phyloP scores from a whole-genome alignment of 2,329 filamentous ascomycete genomes.

The Botrytis tulipae region DNA sequence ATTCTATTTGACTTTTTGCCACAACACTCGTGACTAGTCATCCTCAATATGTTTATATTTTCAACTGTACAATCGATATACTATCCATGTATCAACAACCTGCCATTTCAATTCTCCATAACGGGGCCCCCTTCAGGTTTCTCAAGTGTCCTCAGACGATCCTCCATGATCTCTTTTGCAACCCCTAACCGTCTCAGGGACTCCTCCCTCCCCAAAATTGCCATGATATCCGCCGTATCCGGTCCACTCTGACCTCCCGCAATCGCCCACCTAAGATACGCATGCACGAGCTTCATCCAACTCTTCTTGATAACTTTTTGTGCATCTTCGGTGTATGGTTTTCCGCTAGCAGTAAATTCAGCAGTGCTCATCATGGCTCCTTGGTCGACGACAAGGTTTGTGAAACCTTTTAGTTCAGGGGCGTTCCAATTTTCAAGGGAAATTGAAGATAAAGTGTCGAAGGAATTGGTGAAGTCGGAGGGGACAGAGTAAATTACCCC shows the following conservation, averaged over 20 bases:
- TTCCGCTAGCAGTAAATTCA: constrained; percentile 1
- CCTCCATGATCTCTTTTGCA: constrained; percentile 26
- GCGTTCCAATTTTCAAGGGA: constrained; percentile 27
- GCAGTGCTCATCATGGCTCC: constrained; percentile 14
- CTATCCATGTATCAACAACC: neutral
- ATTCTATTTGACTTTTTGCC: neutral
- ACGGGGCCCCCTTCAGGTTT: neutral
- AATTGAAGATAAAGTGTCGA: constrained; percentile 24
- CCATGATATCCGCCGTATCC: constrained; percentile 52
- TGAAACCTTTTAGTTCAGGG: constrained; percentile 15
- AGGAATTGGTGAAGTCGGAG: constrained; percentile 18
- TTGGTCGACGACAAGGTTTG: constrained; percentile 11
- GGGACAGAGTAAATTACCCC: constrained; percentile 3
- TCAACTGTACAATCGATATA: neutral
- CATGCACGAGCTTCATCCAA: constrained; percentile 49
- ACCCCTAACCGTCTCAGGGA: constrained; percentile 42
- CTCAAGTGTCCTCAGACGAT: neutral
- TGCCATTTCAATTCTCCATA: neutral
- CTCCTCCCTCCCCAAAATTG: constrained; percentile 53
- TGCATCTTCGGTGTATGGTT: neutral
- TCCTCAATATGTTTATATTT: neutral
- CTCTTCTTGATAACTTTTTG: constrained; percentile 27
- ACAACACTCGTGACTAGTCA: neutral
- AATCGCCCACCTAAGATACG: constrained; percentile 57
- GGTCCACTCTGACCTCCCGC: constrained; percentile 53